Percentiles rank a stretch among this genome's conserved stretches.
Evolutionary conservation across 2,329 filamentous ascomycete genomes (phyloP).

Genomic region (Pezicula radicicola): DNA sequence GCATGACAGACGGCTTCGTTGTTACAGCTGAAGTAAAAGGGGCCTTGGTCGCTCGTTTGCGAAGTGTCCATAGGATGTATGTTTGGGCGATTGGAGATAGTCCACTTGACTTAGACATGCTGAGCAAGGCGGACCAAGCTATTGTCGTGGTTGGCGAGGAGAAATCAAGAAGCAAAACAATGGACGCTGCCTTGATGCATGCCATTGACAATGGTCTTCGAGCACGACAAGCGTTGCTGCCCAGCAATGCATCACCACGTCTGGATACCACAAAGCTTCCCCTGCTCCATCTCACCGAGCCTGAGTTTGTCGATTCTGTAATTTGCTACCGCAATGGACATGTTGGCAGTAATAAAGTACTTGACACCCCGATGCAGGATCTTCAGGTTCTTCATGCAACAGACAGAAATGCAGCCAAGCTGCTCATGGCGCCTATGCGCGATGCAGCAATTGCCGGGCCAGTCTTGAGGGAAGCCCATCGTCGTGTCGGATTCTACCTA

Average conservation of each 20-base stretch:
- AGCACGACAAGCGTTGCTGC: constrained; percentile 45
- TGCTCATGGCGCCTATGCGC: constrained; percentile 52
- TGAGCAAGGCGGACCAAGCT: constrained; percentile 47
- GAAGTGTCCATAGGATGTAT: constrained; percentile 27
- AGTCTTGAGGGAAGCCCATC: constrained; percentile 45
- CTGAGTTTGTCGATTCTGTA: constrained; percentile 17
- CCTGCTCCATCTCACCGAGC: constrained; percentile 28
- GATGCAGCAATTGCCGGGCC: constrained; percentile 44
- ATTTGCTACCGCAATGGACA: constrained; percentile 4
- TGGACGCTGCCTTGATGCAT: constrained; percentile 42
- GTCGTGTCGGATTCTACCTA: constrained; percentile 48
- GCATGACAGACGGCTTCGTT: constrained; percentile 43
- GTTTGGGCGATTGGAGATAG: constrained; percentile 62
- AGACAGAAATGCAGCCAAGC: constrained; percentile 37
- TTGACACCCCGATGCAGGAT: too few species aligned
- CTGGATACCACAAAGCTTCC: constrained; percentile 43
- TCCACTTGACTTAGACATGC: constrained; percentile 54
- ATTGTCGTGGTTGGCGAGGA: constrained; percentile 53
- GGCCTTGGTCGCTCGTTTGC: constrained; percentile 40
- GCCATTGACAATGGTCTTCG: constrained; percentile 40
- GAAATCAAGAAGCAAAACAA: constrained; percentile 43
- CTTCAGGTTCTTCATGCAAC: constrained; percentile 42
- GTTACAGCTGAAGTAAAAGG: constrained; percentile 50
- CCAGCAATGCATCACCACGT: constrained; percentile 34
- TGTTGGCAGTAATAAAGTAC: too few species aligned